Evolutionary conservation across 2,329 filamentous ascomycete species (phyloP).

Genomic region (Fusarium cicatricum): DNA sequence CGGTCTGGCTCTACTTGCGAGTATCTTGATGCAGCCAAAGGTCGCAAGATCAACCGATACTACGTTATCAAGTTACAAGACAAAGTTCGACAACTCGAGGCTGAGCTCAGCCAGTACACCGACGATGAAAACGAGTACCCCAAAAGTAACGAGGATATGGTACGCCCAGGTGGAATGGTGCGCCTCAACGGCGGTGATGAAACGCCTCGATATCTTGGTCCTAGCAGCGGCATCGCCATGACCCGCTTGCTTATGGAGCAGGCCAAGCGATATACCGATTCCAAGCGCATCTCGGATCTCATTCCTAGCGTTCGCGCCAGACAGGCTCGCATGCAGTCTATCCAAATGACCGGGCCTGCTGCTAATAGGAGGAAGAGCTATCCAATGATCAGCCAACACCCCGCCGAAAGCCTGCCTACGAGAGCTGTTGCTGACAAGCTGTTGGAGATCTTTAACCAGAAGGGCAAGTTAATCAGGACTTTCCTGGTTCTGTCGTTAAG

Average conservation of each 20-base stretch:
- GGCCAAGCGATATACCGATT: conserved; percentile 91
- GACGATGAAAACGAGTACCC: conserved; percentile 76
- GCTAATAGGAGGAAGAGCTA: conserved; percentile 83
- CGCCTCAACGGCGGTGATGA: conserved; percentile 87
- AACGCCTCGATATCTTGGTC: conserved; percentile 85
- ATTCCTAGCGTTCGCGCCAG: conserved; percentile 76
- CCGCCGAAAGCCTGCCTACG: conserved; percentile 78
- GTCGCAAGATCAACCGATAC: conserved; percentile 83
- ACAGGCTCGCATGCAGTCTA: conserved; percentile 65
- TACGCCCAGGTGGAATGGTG: conserved; percentile 86
- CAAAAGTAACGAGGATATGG: conserved; percentile 81
- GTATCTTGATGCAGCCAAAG: conserved; percentile 91
- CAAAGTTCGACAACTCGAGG: conserved; percentile 82
- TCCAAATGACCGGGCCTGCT: conserved; percentile 58
- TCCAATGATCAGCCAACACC: conserved; percentile 85
- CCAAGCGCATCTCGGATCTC: conserved; percentile 90
- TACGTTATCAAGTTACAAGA: conserved; percentile 95
- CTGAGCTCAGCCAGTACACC: conserved; percentile 80
- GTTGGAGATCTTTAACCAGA: conserved; percentile 84
- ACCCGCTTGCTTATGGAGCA: conserved; percentile 95
- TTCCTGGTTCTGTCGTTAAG: neutral
- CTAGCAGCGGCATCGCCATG: conserved; percentile 95
- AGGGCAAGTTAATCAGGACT: conserved; percentile 63
- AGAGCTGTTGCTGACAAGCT: conserved; percentile 78
- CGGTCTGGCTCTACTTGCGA: conserved; percentile 91